phyloP scores from a whole-genome alignment of 352 stramenopile species.

The Pythium angustatum region DNA sequence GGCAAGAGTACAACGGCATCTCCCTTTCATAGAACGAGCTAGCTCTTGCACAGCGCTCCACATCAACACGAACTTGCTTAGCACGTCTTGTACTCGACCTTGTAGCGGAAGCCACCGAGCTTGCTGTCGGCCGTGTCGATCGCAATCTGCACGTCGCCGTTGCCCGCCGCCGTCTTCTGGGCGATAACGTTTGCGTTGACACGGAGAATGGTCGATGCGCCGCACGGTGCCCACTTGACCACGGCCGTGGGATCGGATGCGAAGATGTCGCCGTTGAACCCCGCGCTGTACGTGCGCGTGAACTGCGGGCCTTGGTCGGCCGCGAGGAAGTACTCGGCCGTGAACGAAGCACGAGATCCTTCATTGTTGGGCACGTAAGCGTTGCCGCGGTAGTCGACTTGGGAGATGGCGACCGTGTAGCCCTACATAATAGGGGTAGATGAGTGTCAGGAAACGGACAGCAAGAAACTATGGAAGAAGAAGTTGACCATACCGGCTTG shows the following conservation, averaged over 20 bases:
- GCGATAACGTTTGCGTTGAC: constrained; percentile 50
- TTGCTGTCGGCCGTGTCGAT: constrained; percentile 55
- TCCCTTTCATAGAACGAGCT: too few species aligned
- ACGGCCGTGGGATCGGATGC: constrained; percentile 28
- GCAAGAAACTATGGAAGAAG: not conserved
- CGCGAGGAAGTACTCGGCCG: constrained; percentile 59
- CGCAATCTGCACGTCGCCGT: constrained; percentile 45
- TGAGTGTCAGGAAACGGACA: not conserved
- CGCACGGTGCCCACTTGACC: constrained; percentile 50
- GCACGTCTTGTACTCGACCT: constrained; percentile 36
- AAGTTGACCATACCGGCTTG: constrained; percentile 16
- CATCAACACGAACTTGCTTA: not conserved
- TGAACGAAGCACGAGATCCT: constrained; percentile 39
- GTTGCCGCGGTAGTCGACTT: constrained; percentile 51
- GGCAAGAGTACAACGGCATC: too few species aligned
- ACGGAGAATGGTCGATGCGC: constrained; percentile 50
- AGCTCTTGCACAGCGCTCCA: not conserved
- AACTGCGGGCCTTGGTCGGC: constrained; percentile 37
- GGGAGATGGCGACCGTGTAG: constrained; percentile 33
- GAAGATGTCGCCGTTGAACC: constrained; percentile 43
- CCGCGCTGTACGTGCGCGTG: constrained; percentile 32
- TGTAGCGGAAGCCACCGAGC: constrained; percentile 48
- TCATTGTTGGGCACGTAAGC: constrained; percentile 36
- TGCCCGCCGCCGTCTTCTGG: constrained; percentile 28
- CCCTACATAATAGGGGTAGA: not conserved